phyloP scores from a whole-genome alignment of 2,329 filamentous ascomycete genomes.

The Pyricularia pennisetigena region DNA sequence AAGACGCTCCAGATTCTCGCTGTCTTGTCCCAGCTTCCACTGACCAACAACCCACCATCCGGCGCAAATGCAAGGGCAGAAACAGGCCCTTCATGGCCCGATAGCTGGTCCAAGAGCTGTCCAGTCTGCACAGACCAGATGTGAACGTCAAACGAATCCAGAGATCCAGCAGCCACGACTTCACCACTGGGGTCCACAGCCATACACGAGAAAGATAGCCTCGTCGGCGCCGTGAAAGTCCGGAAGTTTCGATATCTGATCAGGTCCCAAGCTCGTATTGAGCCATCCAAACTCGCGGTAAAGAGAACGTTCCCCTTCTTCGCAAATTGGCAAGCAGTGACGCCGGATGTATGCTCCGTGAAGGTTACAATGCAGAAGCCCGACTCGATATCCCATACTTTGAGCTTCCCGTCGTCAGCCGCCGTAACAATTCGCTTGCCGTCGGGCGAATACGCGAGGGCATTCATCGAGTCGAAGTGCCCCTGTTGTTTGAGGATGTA shows the following conservation, averaged over 20 bases:
- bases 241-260: slow-evolving; percentile 94
- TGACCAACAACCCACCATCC: slow-evolving; percentile 73
- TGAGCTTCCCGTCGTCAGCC: slow-evolving; percentile 95
- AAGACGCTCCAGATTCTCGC: slow-evolving; percentile 97
- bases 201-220: slow-evolving; percentile 85
- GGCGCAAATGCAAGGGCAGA: slow-evolving; percentile 82
- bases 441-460: slow-evolving; percentile 85
- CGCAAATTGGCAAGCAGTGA: slow-evolving; percentile 90
- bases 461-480: slow-evolving; percentile 93
- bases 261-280: slow-evolving; percentile 89
- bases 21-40: slow-evolving; percentile 93
- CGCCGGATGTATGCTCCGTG: slow-evolving; percentile 88
- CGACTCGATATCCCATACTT: slow-evolving; percentile 94
- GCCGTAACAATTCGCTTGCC: slow-evolving; percentile 88
- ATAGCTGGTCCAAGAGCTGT: slow-evolving; percentile 80
- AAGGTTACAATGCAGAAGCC: slow-evolving; percentile 98
- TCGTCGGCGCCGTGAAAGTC: slow-evolving; percentile 88
- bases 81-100: slow-evolving; percentile 90
- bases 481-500: slow-evolving; percentile 98
- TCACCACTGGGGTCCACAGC: slow-evolving; percentile 97
- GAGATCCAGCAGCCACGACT: slow-evolving; percentile 86
- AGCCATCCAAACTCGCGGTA: slow-evolving; percentile 89
- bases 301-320: slow-evolving; percentile 94
- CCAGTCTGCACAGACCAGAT: slow-evolving; percentile 98
- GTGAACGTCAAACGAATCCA: slow-evolving; percentile 95